Conservation (phyloP, 225 moss, liverwort and hornwort species). For the Neckera pumila region DNA sequence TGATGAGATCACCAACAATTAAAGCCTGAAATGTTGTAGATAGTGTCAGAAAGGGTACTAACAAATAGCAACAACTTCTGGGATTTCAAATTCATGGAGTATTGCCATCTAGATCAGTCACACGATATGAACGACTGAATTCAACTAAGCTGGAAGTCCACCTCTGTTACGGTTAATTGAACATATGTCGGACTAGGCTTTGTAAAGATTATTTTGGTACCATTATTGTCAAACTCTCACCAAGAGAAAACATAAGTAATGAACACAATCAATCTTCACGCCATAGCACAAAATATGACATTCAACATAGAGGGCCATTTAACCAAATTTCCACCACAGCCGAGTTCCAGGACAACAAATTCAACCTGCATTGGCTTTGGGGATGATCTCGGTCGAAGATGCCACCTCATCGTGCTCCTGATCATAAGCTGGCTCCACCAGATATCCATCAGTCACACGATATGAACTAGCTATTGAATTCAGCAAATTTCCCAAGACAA, state of each 20-base stretch:
- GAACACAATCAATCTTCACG: not conserved
- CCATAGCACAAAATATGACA: not conserved
- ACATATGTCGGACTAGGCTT: too few relatives aligned
- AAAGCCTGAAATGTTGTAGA: not conserved
- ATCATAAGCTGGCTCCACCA: not conserved
- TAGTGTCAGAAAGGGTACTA: not conserved
- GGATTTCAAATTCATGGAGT: not conserved
- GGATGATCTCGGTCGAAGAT: not conserved
- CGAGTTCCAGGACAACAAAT: not conserved
- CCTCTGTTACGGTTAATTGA: too few relatives aligned
- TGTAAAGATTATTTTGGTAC: too few relatives aligned
- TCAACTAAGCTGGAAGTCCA: not conserved
- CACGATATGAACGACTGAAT: not conserved
- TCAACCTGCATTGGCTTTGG: not conserved
- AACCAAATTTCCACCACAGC: not conserved
- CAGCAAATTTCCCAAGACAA: not conserved
- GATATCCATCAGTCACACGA: not conserved
- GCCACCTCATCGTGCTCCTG: not conserved
- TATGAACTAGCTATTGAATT: not conserved
- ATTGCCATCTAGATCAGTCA: not conserved
- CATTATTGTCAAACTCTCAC: too few relatives aligned
- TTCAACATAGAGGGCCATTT: too few relatives aligned
- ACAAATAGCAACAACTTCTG: not conserved
- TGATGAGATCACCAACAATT: not conserved
- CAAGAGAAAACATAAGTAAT: not conserved